Percentiles rank a stretch among this genome's conserved stretches.
These are phyloP conservation scores for Pythium monospermum DNA, from an alignment of 352 stramenopile species.

Conservation along the genomic window DNA sequence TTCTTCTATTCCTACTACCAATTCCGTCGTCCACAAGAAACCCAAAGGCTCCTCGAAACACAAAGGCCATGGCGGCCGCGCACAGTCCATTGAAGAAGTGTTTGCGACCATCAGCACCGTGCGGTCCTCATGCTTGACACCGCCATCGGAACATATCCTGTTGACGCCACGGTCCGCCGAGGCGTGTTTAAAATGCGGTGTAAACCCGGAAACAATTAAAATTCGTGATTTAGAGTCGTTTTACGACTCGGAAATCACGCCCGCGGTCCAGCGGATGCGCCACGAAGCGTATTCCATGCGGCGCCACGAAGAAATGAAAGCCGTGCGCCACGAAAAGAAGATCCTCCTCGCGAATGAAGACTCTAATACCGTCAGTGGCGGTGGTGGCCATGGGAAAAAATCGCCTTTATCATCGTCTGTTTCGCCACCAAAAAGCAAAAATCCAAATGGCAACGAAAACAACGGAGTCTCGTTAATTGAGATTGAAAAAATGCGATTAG, in stretches of 20 bases:
- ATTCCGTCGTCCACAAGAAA: slow-evolving; percentile 35
- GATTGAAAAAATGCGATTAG: slow-evolving; percentile 60
- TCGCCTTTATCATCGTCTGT: slow-evolving; percentile 3
- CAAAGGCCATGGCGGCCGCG: slow-evolving; percentile 37
- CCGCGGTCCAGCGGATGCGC: slow-evolving; percentile 87
- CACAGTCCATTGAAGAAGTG: slow-evolving; percentile 71
- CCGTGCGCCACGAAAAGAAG: slow-evolving; percentile 74
- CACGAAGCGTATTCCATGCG: slow-evolving; percentile 91
- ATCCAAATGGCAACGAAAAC: slow-evolving; percentile 20
- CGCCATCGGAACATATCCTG: slow-evolving; percentile 66
- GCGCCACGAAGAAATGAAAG: slow-evolving; percentile 89
- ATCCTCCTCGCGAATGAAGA: slow-evolving; percentile 54
- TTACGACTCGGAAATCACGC: slow-evolving; percentile 72
- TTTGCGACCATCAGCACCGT: slow-evolving; percentile 73
- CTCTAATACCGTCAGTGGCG: neutral
- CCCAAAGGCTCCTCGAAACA: slow-evolving; percentile 55
- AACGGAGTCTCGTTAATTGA: slow-evolving; percentile 41
- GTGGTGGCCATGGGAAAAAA: neutral
- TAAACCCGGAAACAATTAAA: slow-evolving; percentile 91
- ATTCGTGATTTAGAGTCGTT: slow-evolving; percentile 91
- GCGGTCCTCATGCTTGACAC: slow-evolving; percentile 64
- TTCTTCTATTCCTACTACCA: neutral
- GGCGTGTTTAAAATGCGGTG: slow-evolving; percentile 83
- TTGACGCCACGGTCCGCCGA: slow-evolving; percentile 87
- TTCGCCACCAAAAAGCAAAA: slow-evolving; percentile 3